Evolutionary conservation across 768 basidiomycete genomes (phyloP), one percentile per base, ranked within the genome.

Genomic region (Boletus sp.): DNA sequence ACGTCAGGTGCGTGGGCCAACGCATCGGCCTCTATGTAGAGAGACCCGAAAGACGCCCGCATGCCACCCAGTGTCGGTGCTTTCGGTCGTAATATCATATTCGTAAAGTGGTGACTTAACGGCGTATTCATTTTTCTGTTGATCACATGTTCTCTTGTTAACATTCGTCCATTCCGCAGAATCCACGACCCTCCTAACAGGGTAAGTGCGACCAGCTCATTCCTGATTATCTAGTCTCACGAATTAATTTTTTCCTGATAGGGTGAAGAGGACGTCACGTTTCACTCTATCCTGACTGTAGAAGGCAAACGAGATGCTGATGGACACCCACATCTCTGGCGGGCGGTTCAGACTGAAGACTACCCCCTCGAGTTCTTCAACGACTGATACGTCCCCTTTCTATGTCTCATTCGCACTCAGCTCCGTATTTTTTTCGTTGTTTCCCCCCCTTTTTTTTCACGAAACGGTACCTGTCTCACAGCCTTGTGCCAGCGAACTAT

Each of bases 171-270:
- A 47, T 63, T 43, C 50, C 62, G 30, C 66, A 88, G 87, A 61
- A 85, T 89, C 59, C 87, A 89, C 64, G 87, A 88, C 62, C 84
- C 88, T 48, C 87, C 84, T 2, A 85, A 87, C 73, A 77, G 79
- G 69, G 87, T 84, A 68, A 54, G 78, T 66, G 43, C 34, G 30
- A 30, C 32, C 30, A 51, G 25, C 35, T 40, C 35, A 34, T 52
- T 46, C 35, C 23, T 40, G 23, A 43, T 40, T 13, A 21, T 40
- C 21, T 32, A 11, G 40, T 53, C 58, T 56, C 53, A 57, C 50
- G 35, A 49, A 42, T 40, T 46, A 25, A 33, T 47, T 57, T 49
- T 49, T 45, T 50, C 29, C 48, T 43, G 35, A 55, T 60, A 90
- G 86, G 87, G 85, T 40, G 71, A 72, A 2, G 79, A 83, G 56